Evolutionary conservation across 805 yeast genomes (phyloP), one percentile per base, ranked within the genome.

Genomic region (Dipodascus geniculatus): DNA sequence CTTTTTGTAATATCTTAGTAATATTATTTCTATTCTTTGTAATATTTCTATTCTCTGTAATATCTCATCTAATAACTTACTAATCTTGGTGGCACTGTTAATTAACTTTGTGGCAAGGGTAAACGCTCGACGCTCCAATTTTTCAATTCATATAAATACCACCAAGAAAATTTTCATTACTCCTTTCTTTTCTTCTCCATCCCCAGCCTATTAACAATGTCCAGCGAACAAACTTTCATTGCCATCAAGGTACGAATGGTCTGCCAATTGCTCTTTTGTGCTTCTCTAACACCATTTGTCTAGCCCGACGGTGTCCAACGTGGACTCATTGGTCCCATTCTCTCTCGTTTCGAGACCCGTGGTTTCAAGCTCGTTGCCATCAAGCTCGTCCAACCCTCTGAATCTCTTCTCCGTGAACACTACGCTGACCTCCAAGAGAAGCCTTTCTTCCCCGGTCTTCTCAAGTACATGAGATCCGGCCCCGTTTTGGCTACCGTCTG

Each of bases 231-330:
- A 59, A 69, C 72, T 57, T 68, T 68, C 56, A 68, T 68, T 64
- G 72, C 72, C 52, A 68, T 68, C 63, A 68, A 68, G 68, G 70
- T 67, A 49, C 44, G 69, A 6, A 38, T 38, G 17, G 44, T 16
- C 4, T 11, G 44, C 20, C 11, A 28, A 28, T 28, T 28, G 8
- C 14, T 14, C 8, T 14, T 8, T 28, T 28, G 35, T 8, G 35
- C n/a, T n/a, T n/a, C n/a, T n/a, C n/a, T n/a, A n/a, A n/a, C n/a
- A 17, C 22, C 16, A 8, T 42, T 42, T n/a, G 6, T 9, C 22
- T 54, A 73, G 83, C 99, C 99, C 76, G 99, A 93, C 76, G 99
- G 98, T 77, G 98, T 93, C 81, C 98, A 93, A 81, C 88, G 99
- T 79, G 98, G 98, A 60, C 80, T 93, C 72, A 79, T 91, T 76